These are phyloP conservation scores for Isoetes taiwanensis DNA, from an alignment of 75 land plant genomes.

Conservation along the genomic window DNA sequence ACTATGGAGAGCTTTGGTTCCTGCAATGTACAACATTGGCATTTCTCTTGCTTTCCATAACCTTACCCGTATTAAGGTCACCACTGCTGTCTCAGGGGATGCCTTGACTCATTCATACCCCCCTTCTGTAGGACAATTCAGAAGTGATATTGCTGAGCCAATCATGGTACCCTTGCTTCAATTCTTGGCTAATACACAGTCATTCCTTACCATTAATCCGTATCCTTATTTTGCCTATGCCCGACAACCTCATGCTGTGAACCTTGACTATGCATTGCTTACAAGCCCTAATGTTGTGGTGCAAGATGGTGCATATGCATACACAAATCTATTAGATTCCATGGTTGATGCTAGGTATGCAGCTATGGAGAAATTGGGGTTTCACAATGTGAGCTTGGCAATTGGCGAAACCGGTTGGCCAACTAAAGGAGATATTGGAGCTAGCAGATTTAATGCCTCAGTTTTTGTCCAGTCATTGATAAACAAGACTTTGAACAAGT, in stretches of 20 bases:
- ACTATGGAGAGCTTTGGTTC: no score
- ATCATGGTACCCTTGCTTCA: background rate
- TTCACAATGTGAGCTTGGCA: background rate
- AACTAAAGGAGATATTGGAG: background rate
- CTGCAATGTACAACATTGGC: background rate
- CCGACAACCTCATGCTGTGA: background rate
- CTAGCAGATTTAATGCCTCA: background rate
- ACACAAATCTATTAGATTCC: background rate
- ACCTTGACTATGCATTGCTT: background rate
- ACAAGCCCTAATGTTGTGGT: background rate
- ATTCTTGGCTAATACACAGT: background rate
- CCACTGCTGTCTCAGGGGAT: background rate
- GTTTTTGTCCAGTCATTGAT: background rate
- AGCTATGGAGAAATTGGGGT: conserved; percentile 1
- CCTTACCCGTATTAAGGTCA: no score
- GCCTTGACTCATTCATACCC: background rate
- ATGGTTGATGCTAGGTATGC: background rate
- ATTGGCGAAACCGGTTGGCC: conserved; percentile 4
- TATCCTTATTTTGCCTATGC: conserved; percentile 6
- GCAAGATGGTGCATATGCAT: background rate
- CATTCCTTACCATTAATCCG: background rate
- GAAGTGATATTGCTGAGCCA: background rate
- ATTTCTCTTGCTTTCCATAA: no score
- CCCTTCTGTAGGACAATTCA: background rate
- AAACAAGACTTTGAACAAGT: background rate